Evolutionary conservation across 306 rosid species (phyloP), one percentile per base, ranked within the genome.

Genomic region (Vachellia collinsii): DNA sequence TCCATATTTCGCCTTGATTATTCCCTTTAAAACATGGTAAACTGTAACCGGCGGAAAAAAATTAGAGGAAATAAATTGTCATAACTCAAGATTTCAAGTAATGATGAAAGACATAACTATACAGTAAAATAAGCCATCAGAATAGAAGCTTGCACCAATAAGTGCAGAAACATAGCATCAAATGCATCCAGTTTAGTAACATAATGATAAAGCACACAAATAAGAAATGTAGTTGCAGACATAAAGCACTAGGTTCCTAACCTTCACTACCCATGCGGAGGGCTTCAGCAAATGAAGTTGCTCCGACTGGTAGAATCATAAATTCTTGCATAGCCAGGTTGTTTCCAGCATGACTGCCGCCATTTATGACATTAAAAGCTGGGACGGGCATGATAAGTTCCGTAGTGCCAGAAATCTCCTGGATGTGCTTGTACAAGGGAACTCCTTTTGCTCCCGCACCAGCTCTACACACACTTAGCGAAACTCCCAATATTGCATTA

Each of bases 331-430:
- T 91, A 53, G 99, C 98, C 69, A 95, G 86, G 79, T 93, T 95
- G 80, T 95, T 95, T 68, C 99, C 99, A 50, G 99, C 99, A 83
- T 95, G 99, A 84, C 92, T 95, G 4, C 98, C 99, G 7, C 99
- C 98, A 59, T 95, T 95, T 44, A 95, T 95, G 51, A 95, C 99
- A 86, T 95, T 95, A 76, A 95, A 95, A 86, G 99, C 99, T 13
- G 99, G 99, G 74, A 95, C 97, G 0, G 98, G 99, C 99, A 95
- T 93, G 65, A 95, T 94, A 75, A 93, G 99, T 86, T 95, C 99
- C 68, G 90, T 90, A 1, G 96, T 93, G 76, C 93, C 92, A 3
- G 99, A 95, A 44, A 93, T 79, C 76, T 93, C 94, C 81, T 93
- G 99, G 68, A 95, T 92, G 85, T 95, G 98, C 87, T 83, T 90